These are phyloP conservation scores for Tubosaeta sp. DNA, from an alignment of 768 basidiomycete genomes.

Conservation along the genomic window DNA sequence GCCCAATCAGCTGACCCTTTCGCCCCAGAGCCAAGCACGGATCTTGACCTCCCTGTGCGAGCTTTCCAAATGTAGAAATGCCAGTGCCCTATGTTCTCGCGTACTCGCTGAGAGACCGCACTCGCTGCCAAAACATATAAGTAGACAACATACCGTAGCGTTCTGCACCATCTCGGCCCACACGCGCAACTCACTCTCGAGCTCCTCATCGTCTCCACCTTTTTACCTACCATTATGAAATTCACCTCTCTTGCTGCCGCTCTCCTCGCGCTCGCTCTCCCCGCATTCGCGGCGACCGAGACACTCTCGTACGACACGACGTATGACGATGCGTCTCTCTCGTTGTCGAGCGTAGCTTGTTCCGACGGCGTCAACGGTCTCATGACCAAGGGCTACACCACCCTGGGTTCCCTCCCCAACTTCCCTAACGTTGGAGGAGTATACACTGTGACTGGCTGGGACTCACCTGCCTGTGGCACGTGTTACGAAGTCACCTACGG, in stretches of 20 bases:
- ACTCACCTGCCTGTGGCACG: constrained; percentile 31
- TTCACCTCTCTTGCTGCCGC: constrained; percentile 10
- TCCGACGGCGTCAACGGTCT: constrained; percentile 33
- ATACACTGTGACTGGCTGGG: constrained; percentile 28
- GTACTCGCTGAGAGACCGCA: not conserved
- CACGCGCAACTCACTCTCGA: not conserved
- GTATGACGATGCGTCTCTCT: constrained; percentile 25
- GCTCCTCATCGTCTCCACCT: not conserved
- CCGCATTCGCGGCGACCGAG: constrained; percentile 13
- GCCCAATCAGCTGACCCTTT: constrained; percentile 5
- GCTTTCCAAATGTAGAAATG: not conserved
- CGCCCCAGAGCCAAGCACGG: not conserved
- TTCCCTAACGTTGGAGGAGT: constrained; percentile 34
- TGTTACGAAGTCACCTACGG: constrained; percentile 30
- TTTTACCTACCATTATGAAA: constrained; percentile 20
- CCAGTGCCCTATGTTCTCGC: not conserved
- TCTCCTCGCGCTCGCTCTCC: constrained; percentile 12
- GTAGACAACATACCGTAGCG: not conserved
- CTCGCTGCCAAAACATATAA: constrained; percentile 10
- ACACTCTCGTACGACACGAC: constrained; percentile 29
- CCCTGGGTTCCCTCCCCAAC: constrained; percentile 28
- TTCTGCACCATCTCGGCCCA: not conserved
- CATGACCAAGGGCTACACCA: constrained; percentile 28
- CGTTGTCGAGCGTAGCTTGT: constrained; percentile 26
- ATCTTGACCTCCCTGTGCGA: not conserved